Evolutionary conservation across 768 basidiomycete genomes (phyloP).

Genomic region (Phanerochaete sordida): DNA sequence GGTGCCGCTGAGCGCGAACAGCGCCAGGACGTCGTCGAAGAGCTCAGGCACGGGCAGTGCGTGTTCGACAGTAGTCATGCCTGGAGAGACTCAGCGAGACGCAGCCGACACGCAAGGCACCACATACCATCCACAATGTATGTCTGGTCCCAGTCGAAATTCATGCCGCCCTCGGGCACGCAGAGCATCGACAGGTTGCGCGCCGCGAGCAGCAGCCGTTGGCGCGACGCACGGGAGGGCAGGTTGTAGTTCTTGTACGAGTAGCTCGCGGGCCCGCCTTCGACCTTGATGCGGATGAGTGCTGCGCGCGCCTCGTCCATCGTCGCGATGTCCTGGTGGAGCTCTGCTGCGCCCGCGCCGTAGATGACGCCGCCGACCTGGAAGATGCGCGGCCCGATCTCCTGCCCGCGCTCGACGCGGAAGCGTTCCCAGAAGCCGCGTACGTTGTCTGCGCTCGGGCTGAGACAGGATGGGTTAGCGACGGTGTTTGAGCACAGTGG

Average conservation of each 20-base stretch:
- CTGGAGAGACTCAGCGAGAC: conserved; percentile 27
- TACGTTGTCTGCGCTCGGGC: conserved; percentile 63
- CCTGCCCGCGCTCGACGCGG: conserved; percentile 63
- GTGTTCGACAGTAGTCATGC: conserved; percentile 78
- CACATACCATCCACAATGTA: conserved; percentile 71
- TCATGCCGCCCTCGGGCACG: conserved; percentile 78
- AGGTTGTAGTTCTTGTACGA: conserved; percentile 80
- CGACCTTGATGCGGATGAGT: conserved; percentile 63
- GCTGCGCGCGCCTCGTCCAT: conserved; percentile 62
- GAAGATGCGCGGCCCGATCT: conserved; percentile 71
- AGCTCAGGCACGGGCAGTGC: conserved; percentile 60
- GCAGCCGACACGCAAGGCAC: background rate
- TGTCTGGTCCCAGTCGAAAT: conserved; percentile 74
- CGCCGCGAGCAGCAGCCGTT: conserved; percentile 59
- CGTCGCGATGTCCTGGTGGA: conserved; percentile 63
- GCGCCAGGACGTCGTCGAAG: conserved; percentile 62
- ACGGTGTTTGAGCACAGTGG: background rate
- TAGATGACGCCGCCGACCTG: conserved; percentile 65
- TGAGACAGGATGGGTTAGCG: conserved; percentile 19
- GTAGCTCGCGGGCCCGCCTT: conserved; percentile 65
- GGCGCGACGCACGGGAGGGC: conserved; percentile 65
- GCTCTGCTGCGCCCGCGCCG: conserved; percentile 40
- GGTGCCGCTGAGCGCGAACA: conserved; percentile 66
- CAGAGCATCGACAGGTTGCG: conserved; percentile 64
- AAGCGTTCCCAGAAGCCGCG: conserved; percentile 63